Percentiles rank a stretch among this genome's conserved stretches.
Evolutionary conservation across 2,329 filamentous ascomycete species (phyloP).

Genomic region (Ramichloridium luteum): DNA sequence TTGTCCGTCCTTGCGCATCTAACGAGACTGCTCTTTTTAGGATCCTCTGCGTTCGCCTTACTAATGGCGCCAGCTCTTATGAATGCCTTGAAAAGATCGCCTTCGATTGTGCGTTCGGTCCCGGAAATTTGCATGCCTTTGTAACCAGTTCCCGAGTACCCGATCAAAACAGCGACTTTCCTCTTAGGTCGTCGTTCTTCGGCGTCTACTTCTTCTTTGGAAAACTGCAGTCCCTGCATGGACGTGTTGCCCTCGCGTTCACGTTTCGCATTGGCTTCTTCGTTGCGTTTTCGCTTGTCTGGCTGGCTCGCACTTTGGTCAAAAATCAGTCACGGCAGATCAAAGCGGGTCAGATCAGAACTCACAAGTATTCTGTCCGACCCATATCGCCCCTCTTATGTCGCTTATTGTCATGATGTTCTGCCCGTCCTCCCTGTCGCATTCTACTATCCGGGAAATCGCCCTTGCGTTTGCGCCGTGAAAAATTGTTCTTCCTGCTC

Average conservation of each 20-base stretch:
- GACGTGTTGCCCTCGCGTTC: constrained; percentile 30
- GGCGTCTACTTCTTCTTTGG: constrained; percentile 72
- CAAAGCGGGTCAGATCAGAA: no score
- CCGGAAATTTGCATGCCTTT: constrained; percentile 78
- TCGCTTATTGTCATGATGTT: constrained; percentile 21
- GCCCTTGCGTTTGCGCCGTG: constrained; percentile 18
- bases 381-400: constrained; percentile 56
- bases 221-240: constrained; percentile 37
- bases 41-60: constrained; percentile 92
- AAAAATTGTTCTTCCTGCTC: background rate
- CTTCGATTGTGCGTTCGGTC: constrained; percentile 78
- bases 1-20: constrained; percentile 95
- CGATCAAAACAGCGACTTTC: constrained; percentile 91
- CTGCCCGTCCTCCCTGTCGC: constrained; percentile 15
- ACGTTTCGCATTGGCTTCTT: constrained; percentile 32
- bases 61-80: constrained; percentile 86
- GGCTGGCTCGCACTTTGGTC: constrained; percentile 29
- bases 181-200: constrained; percentile 84
- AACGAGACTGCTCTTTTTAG: constrained; percentile 88
- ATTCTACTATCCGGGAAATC: constrained; percentile 17
- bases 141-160: constrained; percentile 93
- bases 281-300: constrained; percentile 36
- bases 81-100: constrained; percentile 85
- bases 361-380: constrained; percentile 52
- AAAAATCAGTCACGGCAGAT: no score